Evolutionary conservation across 225 moss, liverwort and hornwort species (phyloP).

Genomic region (Sphagnum tenellum): DNA sequence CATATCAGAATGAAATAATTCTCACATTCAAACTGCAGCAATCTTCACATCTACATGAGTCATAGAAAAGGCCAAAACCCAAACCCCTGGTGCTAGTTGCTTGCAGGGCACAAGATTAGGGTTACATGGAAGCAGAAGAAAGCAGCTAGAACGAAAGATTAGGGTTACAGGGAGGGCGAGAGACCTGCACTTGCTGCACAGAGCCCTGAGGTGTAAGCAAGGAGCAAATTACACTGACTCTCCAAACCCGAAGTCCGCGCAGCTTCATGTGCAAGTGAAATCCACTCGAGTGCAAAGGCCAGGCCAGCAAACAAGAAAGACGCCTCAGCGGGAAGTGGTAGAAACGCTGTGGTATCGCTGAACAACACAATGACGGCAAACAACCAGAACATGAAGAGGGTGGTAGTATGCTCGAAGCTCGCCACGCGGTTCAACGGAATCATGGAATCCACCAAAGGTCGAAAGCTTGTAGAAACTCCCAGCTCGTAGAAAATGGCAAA

Average conservation of each 20-base stretch:
- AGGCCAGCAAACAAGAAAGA: conserved; percentile 72
- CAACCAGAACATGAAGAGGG: conserved; percentile 85
- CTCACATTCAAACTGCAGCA: too few species aligned
- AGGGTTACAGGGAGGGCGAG: not conserved
- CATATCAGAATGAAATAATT: too few species aligned
- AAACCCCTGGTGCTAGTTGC: too few species aligned
- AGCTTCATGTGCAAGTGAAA: conserved; percentile 62
- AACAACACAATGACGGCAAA: conserved; percentile 61
- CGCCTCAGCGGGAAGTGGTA: conserved; percentile 67
- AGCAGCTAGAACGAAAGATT: not conserved
- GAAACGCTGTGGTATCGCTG: conserved; percentile 55
- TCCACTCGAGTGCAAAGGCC: conserved; percentile 73
- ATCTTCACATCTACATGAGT: too few species aligned
- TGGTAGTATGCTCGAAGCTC: conserved; percentile 79
- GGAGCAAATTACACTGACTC: conserved; percentile 71
- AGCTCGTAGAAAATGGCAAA: conserved; percentile 86
- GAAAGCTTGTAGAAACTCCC: conserved; percentile 72
- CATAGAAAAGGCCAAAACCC: too few species aligned
- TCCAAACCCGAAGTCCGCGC: conserved; percentile 68
- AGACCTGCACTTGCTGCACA: conserved; percentile 53
- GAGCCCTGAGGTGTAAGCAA: conserved; percentile 51
- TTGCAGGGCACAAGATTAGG: too few species aligned
- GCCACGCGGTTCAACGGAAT: conserved; percentile 73
- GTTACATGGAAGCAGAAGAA: not conserved
- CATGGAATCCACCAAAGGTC: conserved; percentile 51